Percentiles rank a stretch among this genome's conserved stretches.
Conservation (phyloP, 441 rosid species). For the Croton setiger region DNA sequence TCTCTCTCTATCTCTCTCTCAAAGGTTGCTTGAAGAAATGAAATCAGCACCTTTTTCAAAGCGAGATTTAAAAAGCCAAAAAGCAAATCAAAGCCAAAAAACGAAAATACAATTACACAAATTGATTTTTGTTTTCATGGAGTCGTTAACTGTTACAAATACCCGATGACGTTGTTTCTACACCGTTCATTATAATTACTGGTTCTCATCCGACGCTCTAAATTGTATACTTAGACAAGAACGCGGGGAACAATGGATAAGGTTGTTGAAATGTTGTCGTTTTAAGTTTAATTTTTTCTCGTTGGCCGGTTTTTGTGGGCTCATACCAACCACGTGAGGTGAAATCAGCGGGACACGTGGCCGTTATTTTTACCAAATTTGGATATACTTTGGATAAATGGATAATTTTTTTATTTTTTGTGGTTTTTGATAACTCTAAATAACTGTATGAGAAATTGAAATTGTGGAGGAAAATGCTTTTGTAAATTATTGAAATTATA, state of each 20-base stretch:
- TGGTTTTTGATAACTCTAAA: neutral
- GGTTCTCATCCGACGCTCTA: slow-evolving; percentile 30
- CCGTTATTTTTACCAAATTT: neutral
- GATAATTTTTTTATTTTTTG: neutral
- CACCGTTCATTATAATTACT: slow-evolving; percentile 26
- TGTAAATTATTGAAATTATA: neutral
- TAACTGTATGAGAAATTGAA: neutral
- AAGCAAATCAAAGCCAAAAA: slow-evolving; percentile 14
- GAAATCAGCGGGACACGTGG: slow-evolving; percentile 21
- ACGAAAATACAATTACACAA: neutral
- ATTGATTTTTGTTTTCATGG: neutral
- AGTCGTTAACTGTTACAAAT: slow-evolving; percentile 24
- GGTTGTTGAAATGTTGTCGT: slow-evolving; percentile 9
- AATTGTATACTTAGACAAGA: neutral
- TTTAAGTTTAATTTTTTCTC: neutral
- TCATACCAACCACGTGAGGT: slow-evolving; percentile 9
- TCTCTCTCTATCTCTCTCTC: neutral
- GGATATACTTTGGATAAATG: slow-evolving; percentile 23
- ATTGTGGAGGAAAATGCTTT: slow-evolving; percentile 9
- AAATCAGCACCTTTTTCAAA: neutral
- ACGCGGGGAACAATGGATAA: slow-evolving; percentile 23
- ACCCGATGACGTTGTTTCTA: neutral
- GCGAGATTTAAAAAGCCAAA: neutral
- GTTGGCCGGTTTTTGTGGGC: slow-evolving; percentile 21
- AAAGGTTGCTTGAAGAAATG: neutral